Evolutionary conservation across 2,329 filamentous ascomycete genomes (phyloP), one percentile per base, ranked within the genome.

Genomic region (Emmonsiellopsis sp.): DNA sequence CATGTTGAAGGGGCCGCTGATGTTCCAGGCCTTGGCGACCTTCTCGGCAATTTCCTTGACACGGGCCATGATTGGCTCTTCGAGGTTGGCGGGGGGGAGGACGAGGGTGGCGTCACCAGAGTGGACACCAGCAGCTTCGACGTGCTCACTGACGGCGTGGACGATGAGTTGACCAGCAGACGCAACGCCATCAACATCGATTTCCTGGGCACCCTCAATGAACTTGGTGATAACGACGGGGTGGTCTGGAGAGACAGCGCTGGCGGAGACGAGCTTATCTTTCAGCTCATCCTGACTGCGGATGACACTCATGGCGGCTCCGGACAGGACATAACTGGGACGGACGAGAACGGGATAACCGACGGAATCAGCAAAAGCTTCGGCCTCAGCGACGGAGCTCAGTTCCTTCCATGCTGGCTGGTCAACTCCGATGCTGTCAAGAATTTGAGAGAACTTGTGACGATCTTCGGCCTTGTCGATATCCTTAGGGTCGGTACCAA

Each of bases 1-100:
- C 92, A 98, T 97, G 81, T 98, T 98, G 83, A 97, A 98, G 55
- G 93, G 93, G 53, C 93, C 93, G 17, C 90, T 97, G 71, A 97
- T 97, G 66, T 81, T 90, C 89, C 92, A 96, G 47, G 93, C 93
- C 74, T 93, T 87, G 60, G 93, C 93, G 51, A 98, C 91, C 81
- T 95, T 97, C 72, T 91, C 74, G 13, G 93, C 92, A 63, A 98
- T 97, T 62, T 88, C 88, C 83, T 96, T 97, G 66, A 95, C 82
- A 56, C 93, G 88, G 60, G 81, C 82, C 81, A 95, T 87, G 60
- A 86, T 87, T 54, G 73, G 74, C 62, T 86, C 77, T 59, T 95
- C 87, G 27, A 97, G 83, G 68, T 81, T 86, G 58, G 78, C 83
- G 4, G 93, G 93, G 17, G 93, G 93, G 1, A 98, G 84, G 44